These are phyloP conservation scores for Mangifera indica DNA, from an alignment of 345 rosid species.

Conservation along the genomic window DNA sequence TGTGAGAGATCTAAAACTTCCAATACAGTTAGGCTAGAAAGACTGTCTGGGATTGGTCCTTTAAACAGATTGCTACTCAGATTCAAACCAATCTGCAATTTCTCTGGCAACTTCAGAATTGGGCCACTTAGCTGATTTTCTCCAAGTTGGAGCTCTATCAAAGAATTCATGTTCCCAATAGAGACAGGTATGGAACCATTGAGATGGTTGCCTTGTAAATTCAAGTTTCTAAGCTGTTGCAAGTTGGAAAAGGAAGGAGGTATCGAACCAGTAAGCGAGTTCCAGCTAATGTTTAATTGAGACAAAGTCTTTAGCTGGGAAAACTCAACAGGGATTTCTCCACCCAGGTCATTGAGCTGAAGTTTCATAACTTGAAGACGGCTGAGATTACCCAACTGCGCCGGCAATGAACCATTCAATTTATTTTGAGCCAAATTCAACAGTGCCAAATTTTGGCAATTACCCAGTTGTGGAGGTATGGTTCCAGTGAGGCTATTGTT, in stretches of 20 bases:
- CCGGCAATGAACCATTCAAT: constrained; percentile 46
- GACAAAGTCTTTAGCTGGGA: constrained; percentile 28
- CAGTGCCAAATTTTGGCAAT: constrained; percentile 44
- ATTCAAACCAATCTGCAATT: constrained; percentile 66
- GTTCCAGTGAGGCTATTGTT: constrained; percentile 49
- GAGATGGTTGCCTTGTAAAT: constrained; percentile 58
- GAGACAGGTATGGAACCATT: constrained; percentile 54
- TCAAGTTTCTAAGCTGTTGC: constrained; percentile 32
- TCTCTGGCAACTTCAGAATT: constrained; percentile 58
- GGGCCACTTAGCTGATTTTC: constrained; percentile 50
- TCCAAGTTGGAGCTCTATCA: constrained; percentile 80
- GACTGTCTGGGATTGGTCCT: constrained; percentile 45
- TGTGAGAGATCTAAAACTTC: constrained; percentile 80
- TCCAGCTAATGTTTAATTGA: constrained; percentile 53
- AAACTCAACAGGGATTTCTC: constrained; percentile 50
- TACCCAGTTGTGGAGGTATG: constrained; percentile 47
- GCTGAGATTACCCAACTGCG: constrained; percentile 37
- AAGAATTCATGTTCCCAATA: constrained; percentile 26
- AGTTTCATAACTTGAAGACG: constrained; percentile 59
- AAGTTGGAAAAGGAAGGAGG: constrained; percentile 53
- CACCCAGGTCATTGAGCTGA: constrained; percentile 46
- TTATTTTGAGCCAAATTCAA: constrained; percentile 60
- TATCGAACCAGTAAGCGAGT: constrained; percentile 53
- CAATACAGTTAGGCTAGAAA: constrained; percentile 36
- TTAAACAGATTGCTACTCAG: constrained; percentile 63